These are phyloP conservation scores for Torulaspora franciscae DNA, from an alignment of 805 yeast genomes.

Conservation along the genomic window DNA sequence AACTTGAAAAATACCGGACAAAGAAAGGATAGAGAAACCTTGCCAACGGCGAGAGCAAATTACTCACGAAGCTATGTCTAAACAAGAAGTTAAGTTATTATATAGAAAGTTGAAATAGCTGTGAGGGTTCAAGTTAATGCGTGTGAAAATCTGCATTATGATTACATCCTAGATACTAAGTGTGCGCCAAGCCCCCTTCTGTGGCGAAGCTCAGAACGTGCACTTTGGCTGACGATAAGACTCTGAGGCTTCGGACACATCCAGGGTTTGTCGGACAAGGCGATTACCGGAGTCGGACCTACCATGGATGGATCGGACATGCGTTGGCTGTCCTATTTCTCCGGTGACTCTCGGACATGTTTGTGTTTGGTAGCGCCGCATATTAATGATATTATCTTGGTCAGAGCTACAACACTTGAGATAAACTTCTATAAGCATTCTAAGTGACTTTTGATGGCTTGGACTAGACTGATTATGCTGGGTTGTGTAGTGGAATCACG, in stretches of 20 bases:
- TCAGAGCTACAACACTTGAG: too few relatives aligned
- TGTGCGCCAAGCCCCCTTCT: constrained; percentile 1
- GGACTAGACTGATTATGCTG: too few relatives aligned
- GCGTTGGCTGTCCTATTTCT: neutral
- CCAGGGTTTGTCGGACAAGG: neutral
- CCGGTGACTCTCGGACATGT: neutral
- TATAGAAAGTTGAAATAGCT: neutral
- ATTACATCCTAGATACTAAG: neutral
- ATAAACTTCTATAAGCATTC: too few relatives aligned
- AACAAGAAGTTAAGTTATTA: neutral
- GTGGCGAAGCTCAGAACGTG: constrained; percentile 5
- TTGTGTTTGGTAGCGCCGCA: constrained; percentile 3
- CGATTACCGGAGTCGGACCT: neutral
- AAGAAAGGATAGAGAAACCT: too few relatives aligned
- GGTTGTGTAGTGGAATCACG: too few relatives aligned
- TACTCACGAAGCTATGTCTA: too few relatives aligned
- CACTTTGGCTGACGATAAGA: too few relatives aligned
- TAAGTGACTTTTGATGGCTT: too few relatives aligned
- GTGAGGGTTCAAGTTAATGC: neutral
- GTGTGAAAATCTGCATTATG: neutral
- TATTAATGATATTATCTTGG: neutral
- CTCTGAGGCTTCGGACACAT: neutral
- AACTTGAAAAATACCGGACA: too few relatives aligned
- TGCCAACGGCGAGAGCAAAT: too few relatives aligned
- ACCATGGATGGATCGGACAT: neutral